Base-by-base conservation (phyloP, 2,329 filamentous ascomycete genomes). In the Alternaria ventricosa region DNA sequence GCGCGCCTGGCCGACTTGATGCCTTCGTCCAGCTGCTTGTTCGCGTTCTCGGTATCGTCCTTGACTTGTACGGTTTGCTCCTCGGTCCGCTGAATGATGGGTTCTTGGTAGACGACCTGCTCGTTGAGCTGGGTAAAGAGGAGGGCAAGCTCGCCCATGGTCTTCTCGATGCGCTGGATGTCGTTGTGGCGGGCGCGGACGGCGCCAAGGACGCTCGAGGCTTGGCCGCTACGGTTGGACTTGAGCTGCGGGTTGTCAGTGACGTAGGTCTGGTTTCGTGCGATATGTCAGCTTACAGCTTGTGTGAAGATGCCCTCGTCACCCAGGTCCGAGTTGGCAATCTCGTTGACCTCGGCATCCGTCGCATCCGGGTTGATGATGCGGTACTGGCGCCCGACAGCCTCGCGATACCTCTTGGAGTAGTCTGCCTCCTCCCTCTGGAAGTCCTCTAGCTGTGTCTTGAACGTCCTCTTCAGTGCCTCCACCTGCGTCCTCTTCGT, bases 121-220 rank as follows among this genome's bases (percentile, higher is more conserved):
- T 91, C 88, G 63, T 91, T 90, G 65, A 96, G 88, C 74, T 94
- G 89, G 69, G 89, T 84, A 83, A 93, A 94, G 71, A 95, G 86
- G 51, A 86, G 78, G 25, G 88, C 86, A 45, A 95, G 86, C 78
- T 95, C 90, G 36, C 84, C 82, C 68, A 95, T 86, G 6, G 91
- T 93, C 77, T 87, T 85, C 80, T 95, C 92, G 71, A 96, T 95
- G 79, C 88, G 88, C 82, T 92, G 88, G 67, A 95, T 89, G 81
- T 95, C 92, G 77, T 92, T 92, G 84, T 95, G 92, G 60, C 92
- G 91, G 41, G 91, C 92, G 69, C 91, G 90, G 43, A 95, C 92
- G 67, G 91, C 90, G 68, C 91, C 91, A 54, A 95, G 88, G 8
- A 93, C 88, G 15, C 89, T 89, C 55, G 86, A 87, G 45, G 91